phyloP scores from a whole-genome alignment of 768 basidiomycete species.

The Leucosporidium yakuticum region DNA sequence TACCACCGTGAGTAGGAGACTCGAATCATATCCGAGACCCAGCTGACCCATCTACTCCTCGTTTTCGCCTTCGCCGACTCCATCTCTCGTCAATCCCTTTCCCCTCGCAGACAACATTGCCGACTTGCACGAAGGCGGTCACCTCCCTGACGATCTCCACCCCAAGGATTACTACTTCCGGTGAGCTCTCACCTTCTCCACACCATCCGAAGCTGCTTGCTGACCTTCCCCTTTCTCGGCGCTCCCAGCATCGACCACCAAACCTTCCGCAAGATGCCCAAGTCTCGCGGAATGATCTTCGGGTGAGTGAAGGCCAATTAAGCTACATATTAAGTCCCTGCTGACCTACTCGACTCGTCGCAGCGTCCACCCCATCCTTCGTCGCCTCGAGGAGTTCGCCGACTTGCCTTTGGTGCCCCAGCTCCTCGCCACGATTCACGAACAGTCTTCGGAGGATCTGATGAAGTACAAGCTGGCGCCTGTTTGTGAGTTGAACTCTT shows the following conservation, averaged over 20 bases:
- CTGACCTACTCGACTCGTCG: background rate
- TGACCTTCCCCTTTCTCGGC: background rate
- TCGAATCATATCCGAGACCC: background rate
- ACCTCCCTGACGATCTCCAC: constrained; percentile 32
- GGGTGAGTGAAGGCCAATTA: constrained; percentile 37
- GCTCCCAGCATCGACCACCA: constrained; percentile 41
- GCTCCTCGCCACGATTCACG: constrained; percentile 43
- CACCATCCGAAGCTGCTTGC: background rate
- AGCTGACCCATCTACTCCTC: background rate
- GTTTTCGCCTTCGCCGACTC: background rate
- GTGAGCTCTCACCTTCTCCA: background rate
- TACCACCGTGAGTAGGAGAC: constrained; percentile 28
- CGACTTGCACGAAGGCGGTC: constrained; percentile 4
- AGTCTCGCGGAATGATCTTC: constrained; percentile 43
- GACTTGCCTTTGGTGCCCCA: constrained; percentile 44
- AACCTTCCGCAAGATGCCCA: constrained; percentile 46
- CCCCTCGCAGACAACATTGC: constrained; percentile 29
- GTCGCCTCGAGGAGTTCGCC: constrained; percentile 42
- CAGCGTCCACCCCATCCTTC: constrained; percentile 43
- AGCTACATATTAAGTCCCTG: background rate
- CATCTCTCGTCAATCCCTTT: background rate
- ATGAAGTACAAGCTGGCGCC: constrained; percentile 39
- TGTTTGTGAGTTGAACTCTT: background rate
- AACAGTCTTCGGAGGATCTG: constrained; percentile 36
- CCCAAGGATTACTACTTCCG: constrained; percentile 44